These are phyloP conservation scores for Phoenix dactylifera DNA, from an alignment of 176 grass and related monocot genomes.

Conservation along the genomic window DNA sequence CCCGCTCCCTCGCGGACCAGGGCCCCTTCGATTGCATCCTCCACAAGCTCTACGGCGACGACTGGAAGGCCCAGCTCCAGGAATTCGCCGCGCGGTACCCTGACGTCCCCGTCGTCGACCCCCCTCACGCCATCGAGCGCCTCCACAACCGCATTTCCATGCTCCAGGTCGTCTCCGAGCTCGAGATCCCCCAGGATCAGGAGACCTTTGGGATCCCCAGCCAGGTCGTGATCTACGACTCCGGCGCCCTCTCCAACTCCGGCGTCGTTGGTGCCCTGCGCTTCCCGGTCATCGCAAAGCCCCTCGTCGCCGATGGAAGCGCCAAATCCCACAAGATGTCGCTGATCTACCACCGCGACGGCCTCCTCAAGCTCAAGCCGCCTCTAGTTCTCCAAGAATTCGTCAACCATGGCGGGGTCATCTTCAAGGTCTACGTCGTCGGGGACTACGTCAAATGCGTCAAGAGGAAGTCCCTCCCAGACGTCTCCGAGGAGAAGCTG, in stretches of 20 bases:
- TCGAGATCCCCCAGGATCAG: constrained; percentile 34
- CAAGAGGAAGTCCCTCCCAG: constrained; percentile 79
- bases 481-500: constrained; percentile 47
- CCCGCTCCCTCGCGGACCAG: constrained; percentile 48
- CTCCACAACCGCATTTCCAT: constrained; percentile 95
- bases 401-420: constrained; percentile 90
- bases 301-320: constrained; percentile 65
- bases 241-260: constrained; percentile 50
- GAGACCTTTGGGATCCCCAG: constrained; percentile 80
- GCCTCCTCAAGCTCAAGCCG: constrained; percentile 57
- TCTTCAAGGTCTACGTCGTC: constrained; percentile 95
- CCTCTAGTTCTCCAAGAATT: constrained; percentile 94
- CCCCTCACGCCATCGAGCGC: constrained; percentile 67
- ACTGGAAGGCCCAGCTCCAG: constrained; percentile 64
- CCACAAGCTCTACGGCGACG: constrained; percentile 70
- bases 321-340: constrained; percentile 87
- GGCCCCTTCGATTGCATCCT: constrained; percentile 82
- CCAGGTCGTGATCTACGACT: constrained; percentile 76
- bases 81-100: constrained; percentile 49
- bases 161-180: constrained; percentile 85
- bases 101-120: constrained; percentile 50
- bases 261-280: constrained; percentile 56
- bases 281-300: constrained; percentile 92
- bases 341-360: constrained; percentile 61
- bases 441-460: constrained; percentile 72